phyloP scores from a whole-genome alignment of 495 filamentous ascomycete species.

The Clohesyomyces aquaticus region DNA sequence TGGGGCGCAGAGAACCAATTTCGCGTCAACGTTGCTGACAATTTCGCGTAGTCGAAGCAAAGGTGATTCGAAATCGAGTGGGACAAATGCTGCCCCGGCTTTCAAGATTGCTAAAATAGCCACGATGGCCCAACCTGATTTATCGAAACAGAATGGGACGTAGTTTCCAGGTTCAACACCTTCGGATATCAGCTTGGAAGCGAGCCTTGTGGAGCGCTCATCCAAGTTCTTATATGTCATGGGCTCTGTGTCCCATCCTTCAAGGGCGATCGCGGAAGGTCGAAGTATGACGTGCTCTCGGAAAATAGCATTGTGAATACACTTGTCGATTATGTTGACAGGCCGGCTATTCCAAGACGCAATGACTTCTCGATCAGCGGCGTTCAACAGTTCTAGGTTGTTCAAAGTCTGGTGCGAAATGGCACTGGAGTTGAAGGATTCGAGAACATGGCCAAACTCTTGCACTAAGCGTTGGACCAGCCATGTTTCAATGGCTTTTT shows the following conservation, averaged over 20 bases:
- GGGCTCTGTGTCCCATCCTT: slow-evolving; percentile 42
- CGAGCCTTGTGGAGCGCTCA: slow-evolving; percentile 44
- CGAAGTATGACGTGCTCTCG: slow-evolving; percentile 39
- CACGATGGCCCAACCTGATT: slow-evolving; percentile 29
- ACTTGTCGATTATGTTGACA: slow-evolving; percentile 48
- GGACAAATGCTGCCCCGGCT: slow-evolving; percentile 39
- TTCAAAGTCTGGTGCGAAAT: neutral
- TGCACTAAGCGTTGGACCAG: slow-evolving; percentile 30
- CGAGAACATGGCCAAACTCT: slow-evolving; percentile 31
- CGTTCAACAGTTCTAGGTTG: slow-evolving; percentile 19
- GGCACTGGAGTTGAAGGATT: slow-evolving; percentile 15
- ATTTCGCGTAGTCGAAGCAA: slow-evolving; percentile 33
- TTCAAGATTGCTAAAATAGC: slow-evolving; percentile 38
- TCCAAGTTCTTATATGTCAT: slow-evolving; percentile 48
- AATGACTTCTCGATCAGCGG: slow-evolving; percentile 21
- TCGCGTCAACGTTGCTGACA: slow-evolving; percentile 30
- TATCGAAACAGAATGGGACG: slow-evolving; percentile 38
- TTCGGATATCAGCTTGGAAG: slow-evolving; percentile 40
- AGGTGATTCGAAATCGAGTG: slow-evolving; percentile 33
- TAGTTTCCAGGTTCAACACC: slow-evolving; percentile 46
- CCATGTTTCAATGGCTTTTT: slow-evolving; percentile 29
- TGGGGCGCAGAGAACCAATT: slow-evolving; percentile 36
- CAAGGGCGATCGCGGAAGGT: slow-evolving; percentile 21
- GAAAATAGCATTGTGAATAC: slow-evolving; percentile 58
- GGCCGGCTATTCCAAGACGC: slow-evolving; percentile 26